Base-by-base conservation (phyloP, 306 rosid species). In the Sophora flavescens region DNA sequence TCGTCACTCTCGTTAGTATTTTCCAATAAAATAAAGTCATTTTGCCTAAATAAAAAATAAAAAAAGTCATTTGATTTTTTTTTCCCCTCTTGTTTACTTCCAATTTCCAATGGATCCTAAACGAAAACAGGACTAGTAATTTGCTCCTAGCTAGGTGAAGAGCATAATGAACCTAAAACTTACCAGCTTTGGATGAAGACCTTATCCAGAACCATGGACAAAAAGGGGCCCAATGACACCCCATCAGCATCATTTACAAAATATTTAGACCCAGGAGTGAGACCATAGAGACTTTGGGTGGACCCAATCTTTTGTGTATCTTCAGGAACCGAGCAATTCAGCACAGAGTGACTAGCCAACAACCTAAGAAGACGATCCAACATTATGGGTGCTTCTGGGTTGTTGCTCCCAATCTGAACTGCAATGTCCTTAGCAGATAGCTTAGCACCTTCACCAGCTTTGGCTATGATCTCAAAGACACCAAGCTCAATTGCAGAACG, bases 361-460 rank as follows among this genome's bases (percentile, higher is more conserved):
- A 89, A 80, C 70, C 83, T 16, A 26, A 89, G 88, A 12, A 91
- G 77, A 47, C 94, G 87, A 3, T 91, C 92, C 8, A 89, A 4
- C 91, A 89, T 88, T 5, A 38, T 6, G 0, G 91, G 82, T 1
- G 90, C 87, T 3, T 85, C 54, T 0, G 87, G 79, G 84, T 91
- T 91, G 0, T 36, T 52, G 63, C 76, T 53, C 2, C 83, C 57
- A 70, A 91, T 70, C 59, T 80, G 38, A 11, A 81, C 42, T 2
- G 84, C 86, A 30, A 91, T 89, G 17, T 87, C 83, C 0, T 56
- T 1, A 0, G 88, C 13, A 6, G 93, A 81, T 63, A 90, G 90
- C 39, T 59, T 13, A 3, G 84, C 85, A 2, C 73, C 83, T 0
- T 78, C 59, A 2, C 90, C 90, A 0, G 71, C 86, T 45, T 71